Percentiles rank a stretch among this genome's conserved stretches.
phyloP scores from a whole-genome alignment of 139 green algal species.

The Marvania coccoides region DNA sequence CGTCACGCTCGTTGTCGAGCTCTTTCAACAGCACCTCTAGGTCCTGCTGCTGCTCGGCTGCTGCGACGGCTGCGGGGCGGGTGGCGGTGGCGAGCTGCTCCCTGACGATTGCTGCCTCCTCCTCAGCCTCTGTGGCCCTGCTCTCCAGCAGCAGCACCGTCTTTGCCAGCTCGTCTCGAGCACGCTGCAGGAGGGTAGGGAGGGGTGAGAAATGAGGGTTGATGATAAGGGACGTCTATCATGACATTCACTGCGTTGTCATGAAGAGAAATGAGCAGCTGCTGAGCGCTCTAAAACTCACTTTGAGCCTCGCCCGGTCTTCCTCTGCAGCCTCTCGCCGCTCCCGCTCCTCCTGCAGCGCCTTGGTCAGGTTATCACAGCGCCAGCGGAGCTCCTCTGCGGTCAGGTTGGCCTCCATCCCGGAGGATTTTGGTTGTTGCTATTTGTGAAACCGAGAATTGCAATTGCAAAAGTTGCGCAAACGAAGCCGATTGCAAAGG shows the following conservation, averaged over 20 bases:
- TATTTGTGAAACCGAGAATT: too few species aligned
- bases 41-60: slow-evolving; percentile 3
- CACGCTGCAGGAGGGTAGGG: slow-evolving; percentile 2
- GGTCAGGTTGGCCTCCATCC: too few species aligned
- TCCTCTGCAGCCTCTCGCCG: not conserved
- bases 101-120: not conserved
- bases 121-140: slow-evolving; percentile 27
- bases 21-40: slow-evolving; percentile 17
- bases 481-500: too few species aligned
- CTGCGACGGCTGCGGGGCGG: not conserved
- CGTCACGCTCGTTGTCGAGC: slow-evolving; percentile 16
- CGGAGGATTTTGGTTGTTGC: too few species aligned
- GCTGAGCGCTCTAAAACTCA: not conserved
- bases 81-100: not conserved
- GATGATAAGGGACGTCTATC: not conserved
- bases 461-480: too few species aligned
- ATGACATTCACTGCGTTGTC: not conserved
- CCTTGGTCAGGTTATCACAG: too few species aligned
- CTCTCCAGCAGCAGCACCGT: not conserved
- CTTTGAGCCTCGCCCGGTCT: slow-evolving; percentile 3
- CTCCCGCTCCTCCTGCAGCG: not conserved
- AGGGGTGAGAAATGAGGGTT: not conserved
- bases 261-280: too few species aligned
- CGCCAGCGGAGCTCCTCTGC: too few species aligned
- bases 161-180: slow-evolving; percentile 7